phyloP scores from a whole-genome alignment of 2,329 filamentous ascomycete genomes.

The Trichoderma koningiopsis region DNA sequence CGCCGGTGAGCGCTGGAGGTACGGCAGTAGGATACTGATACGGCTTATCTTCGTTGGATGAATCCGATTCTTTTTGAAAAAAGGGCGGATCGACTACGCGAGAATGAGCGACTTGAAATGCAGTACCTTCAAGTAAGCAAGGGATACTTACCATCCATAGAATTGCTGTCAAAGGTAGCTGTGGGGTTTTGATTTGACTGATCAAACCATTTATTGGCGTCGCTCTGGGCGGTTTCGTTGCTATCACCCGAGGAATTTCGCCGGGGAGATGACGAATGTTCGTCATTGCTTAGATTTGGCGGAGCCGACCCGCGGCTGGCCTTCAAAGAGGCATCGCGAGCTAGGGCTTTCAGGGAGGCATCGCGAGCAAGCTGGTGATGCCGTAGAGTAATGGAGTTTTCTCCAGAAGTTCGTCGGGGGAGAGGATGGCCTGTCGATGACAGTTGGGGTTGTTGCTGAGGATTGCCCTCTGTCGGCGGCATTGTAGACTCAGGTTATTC shows the following conservation, averaged over 20 bases:
- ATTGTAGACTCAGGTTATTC: constrained; percentile 32
- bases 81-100: constrained; percentile 55
- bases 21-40: constrained; percentile 32
- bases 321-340: constrained; percentile 45
- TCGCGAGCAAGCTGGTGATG: constrained; percentile 51
- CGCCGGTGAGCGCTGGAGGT: constrained; percentile 38
- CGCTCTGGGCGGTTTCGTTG: constrained; percentile 51
- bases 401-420: constrained; percentile 48
- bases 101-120: constrained; percentile 17
- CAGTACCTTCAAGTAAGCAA: no score
- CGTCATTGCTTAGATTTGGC: constrained; percentile 27
- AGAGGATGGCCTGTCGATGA: constrained; percentile 43
- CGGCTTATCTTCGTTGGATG: constrained; percentile 50
- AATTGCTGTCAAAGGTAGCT: constrained; percentile 43
- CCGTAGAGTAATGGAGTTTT: constrained; percentile 51
- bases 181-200: constrained; percentile 54
- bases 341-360: constrained; percentile 41
- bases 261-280: constrained; percentile 32
- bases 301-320: constrained; percentile 34
- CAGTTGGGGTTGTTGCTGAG: constrained; percentile 33
- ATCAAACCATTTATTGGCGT: constrained; percentile 58
- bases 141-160: constrained; percentile 51
- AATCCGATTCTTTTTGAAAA: constrained; percentile 56
- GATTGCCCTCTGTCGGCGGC: constrained; percentile 34
- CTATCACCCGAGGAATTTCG: constrained; percentile 54